phyloP scores from a whole-genome alignment of 202 grass and related monocot genomes.

The Setaria viridis region DNA sequence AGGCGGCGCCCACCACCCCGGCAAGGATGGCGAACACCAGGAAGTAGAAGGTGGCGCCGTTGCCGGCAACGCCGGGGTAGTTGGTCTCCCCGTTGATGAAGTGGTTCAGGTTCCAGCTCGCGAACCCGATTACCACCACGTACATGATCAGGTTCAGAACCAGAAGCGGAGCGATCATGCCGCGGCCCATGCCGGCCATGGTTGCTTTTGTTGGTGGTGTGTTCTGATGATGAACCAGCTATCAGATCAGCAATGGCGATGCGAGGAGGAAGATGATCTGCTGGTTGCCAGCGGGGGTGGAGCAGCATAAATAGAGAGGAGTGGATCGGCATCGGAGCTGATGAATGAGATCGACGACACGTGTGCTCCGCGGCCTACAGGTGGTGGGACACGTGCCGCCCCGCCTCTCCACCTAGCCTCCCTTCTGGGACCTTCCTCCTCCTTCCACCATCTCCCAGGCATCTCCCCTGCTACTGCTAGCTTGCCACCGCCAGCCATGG shows the following conservation, averaged over 20 bases:
- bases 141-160: background rate
- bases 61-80: slow-evolving; percentile 46
- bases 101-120: background rate
- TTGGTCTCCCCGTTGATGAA: background rate
- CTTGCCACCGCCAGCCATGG: no score
- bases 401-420: background rate
- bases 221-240: no score
- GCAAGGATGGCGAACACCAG: slow-evolving; percentile 64
- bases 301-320: background rate
- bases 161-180: background rate
- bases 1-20: slow-evolving; percentile 53
- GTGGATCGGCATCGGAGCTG: background rate
- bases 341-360: no score
- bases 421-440: background rate
- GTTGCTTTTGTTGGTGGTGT: no score
- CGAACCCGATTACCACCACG: background rate
- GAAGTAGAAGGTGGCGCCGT: slow-evolving; percentile 77
- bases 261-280: no score
- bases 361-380: background rate
- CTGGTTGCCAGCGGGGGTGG: no score
- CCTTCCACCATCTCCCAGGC: background rate
- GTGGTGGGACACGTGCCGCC: background rate
- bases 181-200: background rate
- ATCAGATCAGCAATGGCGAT: no score
- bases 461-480: no score